These are phyloP conservation scores for Spencermartinsiella europaea DNA, from an alignment of 805 yeast species.

Conservation along the genomic window DNA sequence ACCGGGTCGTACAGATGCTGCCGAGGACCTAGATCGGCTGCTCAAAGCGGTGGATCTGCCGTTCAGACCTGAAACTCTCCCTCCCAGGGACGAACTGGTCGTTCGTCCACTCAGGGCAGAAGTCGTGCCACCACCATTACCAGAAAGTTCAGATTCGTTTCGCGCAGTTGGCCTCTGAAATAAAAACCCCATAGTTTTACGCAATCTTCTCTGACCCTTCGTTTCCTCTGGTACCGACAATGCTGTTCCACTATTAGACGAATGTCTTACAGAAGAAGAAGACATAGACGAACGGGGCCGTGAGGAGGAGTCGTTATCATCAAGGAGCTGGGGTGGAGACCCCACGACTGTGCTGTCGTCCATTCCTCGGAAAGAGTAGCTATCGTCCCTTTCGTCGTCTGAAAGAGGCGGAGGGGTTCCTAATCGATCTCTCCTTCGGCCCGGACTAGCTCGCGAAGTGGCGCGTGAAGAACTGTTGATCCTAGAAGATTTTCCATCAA, in stretches of 20 bases:
- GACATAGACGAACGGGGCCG: background rate
- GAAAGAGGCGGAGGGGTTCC: background rate
- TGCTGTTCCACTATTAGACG: no score
- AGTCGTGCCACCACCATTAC: background rate
- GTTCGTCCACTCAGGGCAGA: background rate
- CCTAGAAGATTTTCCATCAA: background rate
- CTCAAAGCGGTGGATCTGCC: background rate
- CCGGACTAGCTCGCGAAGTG: background rate
- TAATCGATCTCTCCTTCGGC: background rate
- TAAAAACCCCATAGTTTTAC: background rate
- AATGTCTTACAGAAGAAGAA: background rate
- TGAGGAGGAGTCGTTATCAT: background rate
- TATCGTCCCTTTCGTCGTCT: background rate
- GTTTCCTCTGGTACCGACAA: background rate
- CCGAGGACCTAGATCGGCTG: background rate
- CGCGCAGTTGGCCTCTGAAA: constrained; percentile 4
- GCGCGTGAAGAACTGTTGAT: background rate
- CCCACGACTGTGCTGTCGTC: background rate
- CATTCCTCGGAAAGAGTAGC: background rate
- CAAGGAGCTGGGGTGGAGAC: background rate
- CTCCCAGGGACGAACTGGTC: background rate
- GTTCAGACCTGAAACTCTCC: background rate
- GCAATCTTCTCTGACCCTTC: background rate
- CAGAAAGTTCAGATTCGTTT: background rate
- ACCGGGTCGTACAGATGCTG: background rate